phyloP scores from a whole-genome alignment of 139 green algal species.

The Astrephomene gubernaculifera region DNA sequence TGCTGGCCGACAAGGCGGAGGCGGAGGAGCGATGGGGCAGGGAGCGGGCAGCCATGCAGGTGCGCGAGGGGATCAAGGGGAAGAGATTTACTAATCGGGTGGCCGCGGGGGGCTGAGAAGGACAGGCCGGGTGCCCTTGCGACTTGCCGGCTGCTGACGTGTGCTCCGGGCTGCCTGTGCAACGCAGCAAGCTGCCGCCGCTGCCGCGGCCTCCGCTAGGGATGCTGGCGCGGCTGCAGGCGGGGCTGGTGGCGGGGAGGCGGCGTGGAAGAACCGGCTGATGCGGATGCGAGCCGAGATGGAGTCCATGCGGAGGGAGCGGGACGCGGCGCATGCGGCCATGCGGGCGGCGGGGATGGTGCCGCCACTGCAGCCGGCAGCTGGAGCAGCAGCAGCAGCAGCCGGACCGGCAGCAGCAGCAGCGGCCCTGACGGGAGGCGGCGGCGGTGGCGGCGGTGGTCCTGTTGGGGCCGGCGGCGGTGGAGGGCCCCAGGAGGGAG shows the following conservation, averaged over 20 bases:
- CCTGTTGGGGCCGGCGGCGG: background rate
- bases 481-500: too few relatives aligned
- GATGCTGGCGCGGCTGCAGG: background rate
- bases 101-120: too few relatives aligned
- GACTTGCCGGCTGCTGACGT: too few relatives aligned
- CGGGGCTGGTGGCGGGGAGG: background rate
- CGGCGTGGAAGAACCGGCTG: slow-evolving; percentile 8
- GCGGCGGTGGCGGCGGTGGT: background rate
- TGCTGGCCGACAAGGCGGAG: slow-evolving; percentile 27
- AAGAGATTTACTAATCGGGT: too few relatives aligned
- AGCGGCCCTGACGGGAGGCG: background rate
- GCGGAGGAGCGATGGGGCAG: slow-evolving; percentile 18
- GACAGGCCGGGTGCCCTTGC: too few relatives aligned
- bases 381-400: background rate
- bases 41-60: slow-evolving; percentile 14
- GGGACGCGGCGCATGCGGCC: slow-evolving; percentile 3
- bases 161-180: too few relatives aligned
- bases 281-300: slow-evolving; percentile 20
- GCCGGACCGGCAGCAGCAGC: background rate
- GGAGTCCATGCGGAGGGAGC: slow-evolving; percentile 1
- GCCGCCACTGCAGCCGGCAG: background rate
- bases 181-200: slow-evolving; percentile 1
- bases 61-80: too few relatives aligned
- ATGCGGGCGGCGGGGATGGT: background rate
- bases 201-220: background rate